Conservation (phyloP, 2,329 filamentous ascomycete genomes). For the Alternaria postmessia region DNA sequence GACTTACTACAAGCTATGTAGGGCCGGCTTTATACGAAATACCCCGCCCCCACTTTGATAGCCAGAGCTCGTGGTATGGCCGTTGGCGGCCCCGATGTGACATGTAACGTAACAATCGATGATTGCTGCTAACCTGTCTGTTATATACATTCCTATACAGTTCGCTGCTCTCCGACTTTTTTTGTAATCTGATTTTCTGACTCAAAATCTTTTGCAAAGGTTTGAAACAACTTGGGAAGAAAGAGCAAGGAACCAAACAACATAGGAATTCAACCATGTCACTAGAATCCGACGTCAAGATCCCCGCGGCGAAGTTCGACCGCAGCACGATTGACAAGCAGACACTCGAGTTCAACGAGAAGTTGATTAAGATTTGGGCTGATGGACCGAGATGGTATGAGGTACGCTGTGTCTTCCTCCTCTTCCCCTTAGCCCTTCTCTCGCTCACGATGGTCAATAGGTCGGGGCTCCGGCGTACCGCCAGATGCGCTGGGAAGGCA, state of each 20-base stretch:
- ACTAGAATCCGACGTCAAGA: slow-evolving; percentile 50
- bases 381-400: slow-evolving; percentile 61
- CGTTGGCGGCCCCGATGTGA: too few species aligned
- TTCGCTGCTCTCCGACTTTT: too few species aligned
- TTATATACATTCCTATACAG: too few species aligned
- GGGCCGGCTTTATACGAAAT: not conserved
- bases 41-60: slow-evolving; percentile 17
- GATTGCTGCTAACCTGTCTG: too few species aligned
- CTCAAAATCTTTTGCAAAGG: accelerated
- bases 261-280: slow-evolving; percentile 27
- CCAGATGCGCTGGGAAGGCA: slow-evolving; percentile 62
- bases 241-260: not conserved
- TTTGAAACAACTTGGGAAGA: not conserved
- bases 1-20: not conserved
- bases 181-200: too few species aligned
- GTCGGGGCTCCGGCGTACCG: slow-evolving; percentile 64
- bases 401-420: slow-evolving; percentile 37
- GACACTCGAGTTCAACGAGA: slow-evolving; percentile 56
- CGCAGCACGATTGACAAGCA: slow-evolving; percentile 51
- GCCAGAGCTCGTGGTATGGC: too few species aligned
- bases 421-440: not conserved
- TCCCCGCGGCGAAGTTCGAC: slow-evolving; percentile 56
- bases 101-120: too few species aligned
- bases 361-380: slow-evolving; percentile 53
- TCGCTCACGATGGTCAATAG: slow-evolving; percentile 31